A percentile compares a stretch with the other conserved stretches of the same genome.
Conservation (phyloP, 805 yeast genomes). For the Saccharomyces eubayanus region DNA sequence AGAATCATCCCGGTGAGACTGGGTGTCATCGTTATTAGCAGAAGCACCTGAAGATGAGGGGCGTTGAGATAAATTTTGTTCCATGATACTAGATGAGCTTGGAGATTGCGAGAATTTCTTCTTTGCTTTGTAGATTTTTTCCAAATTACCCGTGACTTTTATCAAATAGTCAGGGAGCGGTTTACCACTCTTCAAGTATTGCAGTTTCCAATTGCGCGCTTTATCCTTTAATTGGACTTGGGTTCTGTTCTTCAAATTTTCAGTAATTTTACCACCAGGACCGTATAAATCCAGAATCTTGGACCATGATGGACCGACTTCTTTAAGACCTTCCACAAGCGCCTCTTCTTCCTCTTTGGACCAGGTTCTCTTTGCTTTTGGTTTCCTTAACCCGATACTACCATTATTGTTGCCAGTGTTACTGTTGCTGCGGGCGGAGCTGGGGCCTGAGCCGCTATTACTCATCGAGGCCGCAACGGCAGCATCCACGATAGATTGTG, state of each 20-base stretch:
- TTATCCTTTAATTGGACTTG: constrained; percentile 93
- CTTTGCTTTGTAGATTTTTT: constrained; percentile 41
- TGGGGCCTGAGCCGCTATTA: constrained; percentile 4
- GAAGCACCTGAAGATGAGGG: constrained; percentile 7
- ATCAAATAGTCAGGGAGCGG: constrained; percentile 73
- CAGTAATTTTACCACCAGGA: constrained; percentile 82
- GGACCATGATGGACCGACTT: constrained; percentile 89
- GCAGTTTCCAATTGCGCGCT: constrained; percentile 92
- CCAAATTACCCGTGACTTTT: constrained; percentile 82
- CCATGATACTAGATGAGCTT: background rate
- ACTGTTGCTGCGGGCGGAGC: background rate
- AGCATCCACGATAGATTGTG: constrained; percentile 17
- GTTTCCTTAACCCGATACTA: constrained; percentile 14
- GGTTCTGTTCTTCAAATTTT: constrained; percentile 75
- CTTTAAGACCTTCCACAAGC: constrained; percentile 65
- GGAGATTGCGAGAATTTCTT: constrained; percentile 14
- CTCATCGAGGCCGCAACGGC: constrained; percentile 19
- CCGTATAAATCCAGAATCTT: constrained; percentile 86
- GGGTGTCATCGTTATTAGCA: constrained; percentile 2
- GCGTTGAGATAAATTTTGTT: constrained; percentile 2
- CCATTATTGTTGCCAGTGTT: background rate
- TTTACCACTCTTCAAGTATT: constrained; percentile 63
- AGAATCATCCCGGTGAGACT: background rate
- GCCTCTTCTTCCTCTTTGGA: constrained; percentile 83
- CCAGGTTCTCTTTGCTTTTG: constrained; percentile 45